phyloP scores from a whole-genome alignment of 768 basidiomycete genomes.

The Cystobasidium tubakii region DNA sequence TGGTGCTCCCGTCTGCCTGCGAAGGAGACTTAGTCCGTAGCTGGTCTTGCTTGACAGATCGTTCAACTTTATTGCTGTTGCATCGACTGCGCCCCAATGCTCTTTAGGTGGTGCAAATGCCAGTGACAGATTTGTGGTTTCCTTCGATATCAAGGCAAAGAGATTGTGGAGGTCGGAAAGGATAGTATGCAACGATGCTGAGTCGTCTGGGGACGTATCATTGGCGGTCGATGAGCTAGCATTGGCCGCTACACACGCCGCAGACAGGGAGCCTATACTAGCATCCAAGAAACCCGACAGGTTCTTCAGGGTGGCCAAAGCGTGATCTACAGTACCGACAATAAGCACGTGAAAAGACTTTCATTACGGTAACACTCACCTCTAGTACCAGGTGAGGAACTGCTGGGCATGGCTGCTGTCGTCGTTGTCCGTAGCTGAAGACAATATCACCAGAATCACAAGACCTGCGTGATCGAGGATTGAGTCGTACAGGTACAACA shows the following conservation, averaged over 20 bases:
- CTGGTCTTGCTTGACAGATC: slow-evolving; percentile 3
- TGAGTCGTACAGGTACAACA: neutral
- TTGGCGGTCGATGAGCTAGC: neutral
- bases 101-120: slow-evolving; percentile 34
- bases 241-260: neutral
- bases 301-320: slow-evolving; percentile 13
- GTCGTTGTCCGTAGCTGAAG: neutral
- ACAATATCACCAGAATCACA: neutral
- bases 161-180: slow-evolving; percentile 16
- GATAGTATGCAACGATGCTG: neutral
- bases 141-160: slow-evolving; percentile 24
- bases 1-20: neutral
- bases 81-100: slow-evolving; percentile 27
- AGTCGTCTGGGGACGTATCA: neutral
- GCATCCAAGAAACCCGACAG: slow-evolving; percentile 19
- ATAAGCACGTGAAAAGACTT: neutral
- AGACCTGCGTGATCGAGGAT: neutral
- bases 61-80: neutral
- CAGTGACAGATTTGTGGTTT: slow-evolving; percentile 12
- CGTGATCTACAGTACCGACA: neutral
- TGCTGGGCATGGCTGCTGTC: neutral
- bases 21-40: slow-evolving; percentile 6
- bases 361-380: neutral
- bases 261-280: neutral
- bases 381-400: neutral